Evolutionary conservation across 495 filamentous ascomycete genomes (phyloP).

Genomic region (Penicillium atrosanguineum): DNA sequence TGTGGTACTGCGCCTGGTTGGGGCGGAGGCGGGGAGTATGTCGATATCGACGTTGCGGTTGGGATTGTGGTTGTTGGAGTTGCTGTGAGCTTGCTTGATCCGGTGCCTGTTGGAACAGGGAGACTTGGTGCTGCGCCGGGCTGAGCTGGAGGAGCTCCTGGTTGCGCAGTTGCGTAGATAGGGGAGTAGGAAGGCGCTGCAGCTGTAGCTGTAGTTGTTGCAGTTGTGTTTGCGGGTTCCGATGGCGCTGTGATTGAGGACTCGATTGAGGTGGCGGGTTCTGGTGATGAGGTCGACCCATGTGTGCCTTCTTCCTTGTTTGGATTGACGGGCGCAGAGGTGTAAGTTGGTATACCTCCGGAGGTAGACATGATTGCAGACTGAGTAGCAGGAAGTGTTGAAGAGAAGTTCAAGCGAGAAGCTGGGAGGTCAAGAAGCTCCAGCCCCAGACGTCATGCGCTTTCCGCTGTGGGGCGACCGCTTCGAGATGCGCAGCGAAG

Average conservation of each 20-base stretch:
- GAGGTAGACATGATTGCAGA: conserved; percentile 35
- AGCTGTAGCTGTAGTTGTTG: conserved; percentile 16
- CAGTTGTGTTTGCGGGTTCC: conserved; percentile 22
- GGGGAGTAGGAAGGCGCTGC: conserved; percentile 39
- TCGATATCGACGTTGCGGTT: conserved; percentile 7
- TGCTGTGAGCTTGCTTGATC: conserved; percentile 12
- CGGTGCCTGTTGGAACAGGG: conserved; percentile 22
- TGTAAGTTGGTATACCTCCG: conserved; percentile 59
- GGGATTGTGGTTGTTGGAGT: conserved; percentile 22
- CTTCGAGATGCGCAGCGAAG: conserved; percentile 1
- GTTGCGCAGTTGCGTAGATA: conserved; percentile 48
- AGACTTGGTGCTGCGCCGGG: conserved; percentile 35
- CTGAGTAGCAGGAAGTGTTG: neutral
- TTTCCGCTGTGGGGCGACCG: conserved; percentile 20
- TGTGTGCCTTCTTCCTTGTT: conserved; percentile 25
- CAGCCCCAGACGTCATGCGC: conserved; percentile 24
- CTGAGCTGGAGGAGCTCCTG: conserved; percentile 37
- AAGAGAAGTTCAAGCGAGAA: conserved; percentile 4
- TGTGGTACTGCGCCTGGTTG: conserved; percentile 57
- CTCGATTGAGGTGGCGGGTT: conserved; percentile 42
- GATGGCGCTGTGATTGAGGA: conserved; percentile 18
- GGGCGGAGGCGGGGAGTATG: conserved; percentile 50
- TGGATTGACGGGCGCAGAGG: conserved; percentile 56
- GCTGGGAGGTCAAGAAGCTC: conserved; percentile 12
- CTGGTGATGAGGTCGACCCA: conserved; percentile 22